Evolutionary conservation across 2,329 filamentous ascomycete species (phyloP), one percentile per base, ranked within the genome.

Genomic region (Apiospora marii): DNA sequence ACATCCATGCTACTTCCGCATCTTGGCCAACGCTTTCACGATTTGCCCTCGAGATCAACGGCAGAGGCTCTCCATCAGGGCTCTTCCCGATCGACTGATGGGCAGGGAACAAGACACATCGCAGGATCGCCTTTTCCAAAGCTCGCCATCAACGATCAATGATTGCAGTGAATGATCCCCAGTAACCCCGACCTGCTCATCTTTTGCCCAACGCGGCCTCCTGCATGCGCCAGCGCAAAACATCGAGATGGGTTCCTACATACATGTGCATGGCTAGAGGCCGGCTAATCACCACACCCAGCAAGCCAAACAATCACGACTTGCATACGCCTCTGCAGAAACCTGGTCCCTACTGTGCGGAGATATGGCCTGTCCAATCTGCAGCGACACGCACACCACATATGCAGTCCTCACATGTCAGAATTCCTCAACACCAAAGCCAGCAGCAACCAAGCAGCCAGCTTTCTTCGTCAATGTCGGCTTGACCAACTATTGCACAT

Each of bases 161-260:
- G 34, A 41, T n/a, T 10, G 27, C 46, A 22, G n/a, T 10, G 37
- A 41, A 10, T 41, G 1, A 16, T 22, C 58, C 58, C 34, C 58
- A 64, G 41, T 64, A 64, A 64, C 8, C 58, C 58, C 34, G 34
- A 41, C 58, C 19, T 22, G 58, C 58, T 8, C 34, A 64, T 64
- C 58, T n/a, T 24, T 64, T 64, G 34, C 58, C 58, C 30, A 64
- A 64, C 34, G 22, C 58, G 34, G 58, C 58, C 58, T 37, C 41
- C 58, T 64, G 58, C 58, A 64, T 64, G 53, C 30, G 58, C 58
- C 58, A 19, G 58, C 58, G 30, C 30, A n/a, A 34, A 64, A 64
- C 58, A 64, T 64, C 58, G 58, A 64, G 58, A 64, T 64, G 58
- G 58, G 58, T 64, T 64, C 58, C 58, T 64, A 64, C 58, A 64